Percentiles rank a stretch among this genome's conserved stretches.
Evolutionary conservation across 1,139 yeast species (phyloP).

Genomic region (Yamadazyma kanchanaburiensis): DNA sequence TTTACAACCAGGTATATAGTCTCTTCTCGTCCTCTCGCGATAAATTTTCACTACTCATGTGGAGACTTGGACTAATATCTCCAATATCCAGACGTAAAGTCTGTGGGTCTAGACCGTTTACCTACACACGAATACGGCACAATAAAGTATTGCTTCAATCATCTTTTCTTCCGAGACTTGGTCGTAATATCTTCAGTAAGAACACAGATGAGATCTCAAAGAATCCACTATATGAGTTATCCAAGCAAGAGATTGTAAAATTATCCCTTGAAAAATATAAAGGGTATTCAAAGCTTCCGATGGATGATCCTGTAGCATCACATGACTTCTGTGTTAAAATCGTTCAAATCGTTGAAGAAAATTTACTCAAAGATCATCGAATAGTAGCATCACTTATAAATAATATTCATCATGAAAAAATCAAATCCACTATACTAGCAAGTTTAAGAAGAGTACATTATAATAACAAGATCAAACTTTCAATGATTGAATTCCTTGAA

Average conservation of each 20-base stretch:
- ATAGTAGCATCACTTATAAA: constrained; percentile 19
- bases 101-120: no score
- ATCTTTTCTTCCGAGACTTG: constrained; percentile 8
- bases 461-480: constrained; percentile 23
- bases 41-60: no score
- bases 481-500: constrained; percentile 25
- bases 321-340: constrained; percentile 27
- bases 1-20: neutral
- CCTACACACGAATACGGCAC: no score
- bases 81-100: no score
- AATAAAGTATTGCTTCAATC: no score
- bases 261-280: constrained; percentile 21
- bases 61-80: no score
- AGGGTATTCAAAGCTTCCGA: constrained; percentile 26
- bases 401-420: constrained; percentile 15
- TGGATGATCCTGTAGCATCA: constrained; percentile 22
- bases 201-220: no score
- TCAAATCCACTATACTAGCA: constrained; percentile 10
- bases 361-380: constrained; percentile 24
- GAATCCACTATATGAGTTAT: constrained; percentile 33
- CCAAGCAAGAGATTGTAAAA: constrained; percentile 20
- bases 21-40: no score
- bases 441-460: constrained; percentile 10
- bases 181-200: constrained; percentile 11
- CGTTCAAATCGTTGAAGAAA: constrained; percentile 26